Evolutionary conservation across 306 rosid species (phyloP), one percentile per base, ranked within the genome.

Genomic region (Cicer yamashitae): DNA sequence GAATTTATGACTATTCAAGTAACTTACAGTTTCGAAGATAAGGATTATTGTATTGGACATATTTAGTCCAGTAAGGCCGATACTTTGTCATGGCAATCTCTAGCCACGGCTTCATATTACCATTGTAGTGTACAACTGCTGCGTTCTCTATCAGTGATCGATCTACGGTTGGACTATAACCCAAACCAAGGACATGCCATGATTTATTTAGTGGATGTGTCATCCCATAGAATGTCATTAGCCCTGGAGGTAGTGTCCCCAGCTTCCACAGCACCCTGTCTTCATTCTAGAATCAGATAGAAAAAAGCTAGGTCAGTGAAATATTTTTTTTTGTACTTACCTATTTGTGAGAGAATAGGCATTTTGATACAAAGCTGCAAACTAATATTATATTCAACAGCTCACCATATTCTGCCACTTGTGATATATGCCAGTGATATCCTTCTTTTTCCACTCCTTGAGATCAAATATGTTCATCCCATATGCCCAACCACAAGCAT

Each of bases 341-440:
- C 45, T 44, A 15, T 57, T 56, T 57, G 68, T 46, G 61, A 18
- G 34, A 12, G 37, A 74, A 75, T 12, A 50, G 62, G 56, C 38
- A 47, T 58, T 68, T 25, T 12, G 20, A 34, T 60, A 54, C 40
- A 82, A 77, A 73, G 20, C 15, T 60, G 60, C 40, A 82, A 77
- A 73, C 59, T 47, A 78, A 80, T 18, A 43, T 1, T 64, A 71
- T 40, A 56, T 82, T 60, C 45, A 73, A 67, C 64, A 20, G 79
- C 96, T 92, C 85, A 96, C 99, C 98, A 92, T 84, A 85, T 89
- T 96, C 88, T 96, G 99, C 98, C 99, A 92, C 82, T 82, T 92
- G 90, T 96, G 99, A 89, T 96, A 90, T 81, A 90, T 89, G 81
- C 97, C 97, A 13, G 99, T 90, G 71, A 96, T 90, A 79, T 96